Conservation (phyloP, 1,284 basidiomycete species). For the Trichosporon coremiiforme region DNA sequence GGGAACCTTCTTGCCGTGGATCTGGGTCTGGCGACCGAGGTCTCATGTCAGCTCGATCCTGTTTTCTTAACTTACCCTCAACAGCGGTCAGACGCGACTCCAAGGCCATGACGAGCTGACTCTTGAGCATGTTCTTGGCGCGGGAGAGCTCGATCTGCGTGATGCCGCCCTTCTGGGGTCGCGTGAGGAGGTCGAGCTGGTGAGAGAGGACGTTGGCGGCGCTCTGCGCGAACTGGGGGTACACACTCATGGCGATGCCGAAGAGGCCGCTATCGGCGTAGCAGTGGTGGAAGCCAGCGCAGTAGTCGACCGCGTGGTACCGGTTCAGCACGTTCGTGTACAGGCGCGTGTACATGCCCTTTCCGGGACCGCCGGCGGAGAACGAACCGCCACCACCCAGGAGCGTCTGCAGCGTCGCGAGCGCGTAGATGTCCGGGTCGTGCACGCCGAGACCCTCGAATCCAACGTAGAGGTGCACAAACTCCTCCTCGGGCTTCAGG, state of each 20-base stretch:
- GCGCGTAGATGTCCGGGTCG: constrained; percentile 89
- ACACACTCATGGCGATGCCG: constrained; percentile 87
- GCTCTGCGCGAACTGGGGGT: constrained; percentile 66
- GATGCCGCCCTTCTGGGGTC: constrained; percentile 53
- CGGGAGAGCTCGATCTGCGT: constrained; percentile 68
- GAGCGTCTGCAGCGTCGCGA: constrained; percentile 92
- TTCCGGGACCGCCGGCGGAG: constrained; percentile 80
- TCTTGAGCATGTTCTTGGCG: constrained; percentile 96
- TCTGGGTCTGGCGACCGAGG: constrained; percentile 72
- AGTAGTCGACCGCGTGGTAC: constrained; percentile 91
- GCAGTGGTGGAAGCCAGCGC: constrained; percentile 95
- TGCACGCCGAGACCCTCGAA: constrained; percentile 92
- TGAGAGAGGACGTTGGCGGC: constrained; percentile 84
- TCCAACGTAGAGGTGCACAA: constrained; percentile 89
- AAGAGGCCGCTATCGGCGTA: constrained; percentile 94
- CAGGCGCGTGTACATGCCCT: constrained; percentile 97
- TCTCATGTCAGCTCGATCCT: constrained; percentile 41
- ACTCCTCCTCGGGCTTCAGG: constrained; percentile 67
- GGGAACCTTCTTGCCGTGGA: constrained; percentile 85
- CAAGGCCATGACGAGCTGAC: constrained; percentile 90
- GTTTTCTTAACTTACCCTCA: constrained; percentile 64
- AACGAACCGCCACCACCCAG: constrained; percentile 87
- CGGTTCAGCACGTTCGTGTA: constrained; percentile 98
- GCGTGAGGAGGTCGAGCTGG: constrained; percentile 63
- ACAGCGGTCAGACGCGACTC: constrained; percentile 89